Evolutionary conservation across 139 green algal species (phyloP), one percentile per base, ranked within the genome.

Genomic region (Tetradesmus lagerheimii): DNA sequence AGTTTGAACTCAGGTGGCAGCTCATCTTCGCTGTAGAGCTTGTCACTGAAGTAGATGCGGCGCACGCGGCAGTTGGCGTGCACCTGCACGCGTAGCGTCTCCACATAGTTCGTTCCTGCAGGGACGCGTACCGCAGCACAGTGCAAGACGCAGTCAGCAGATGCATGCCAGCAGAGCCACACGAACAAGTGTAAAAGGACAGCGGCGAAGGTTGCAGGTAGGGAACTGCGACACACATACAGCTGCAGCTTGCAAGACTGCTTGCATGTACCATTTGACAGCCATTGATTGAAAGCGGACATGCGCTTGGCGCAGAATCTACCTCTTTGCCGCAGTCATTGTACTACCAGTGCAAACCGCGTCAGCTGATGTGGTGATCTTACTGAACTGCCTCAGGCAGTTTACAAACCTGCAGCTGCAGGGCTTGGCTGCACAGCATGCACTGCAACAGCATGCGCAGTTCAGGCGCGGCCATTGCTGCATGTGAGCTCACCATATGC

Each of bases 21-120:
- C 95, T 99, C 98, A 86, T 99, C 98, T 91, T 99, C 98, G 45
- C 94, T 95, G 93, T 99, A 99, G 9, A 99, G 93, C 20, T 96
- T 92, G 94, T 99, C 88, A 38, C 88, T 91, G 89, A 99, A 99
- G 93, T 99, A 99, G 77, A 99, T 98, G 85, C 97, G 94, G 35
- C 97, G 93, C 43, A 99, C 97, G 86, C 97, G 94, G 93, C 97
- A 99, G 93, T 99, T 99, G 78, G 97, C 97, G 92, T 99, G 97
- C 50, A 99, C 96, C 92, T 98, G 95, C 45, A 99, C 97, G 1
- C 97, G 93, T 84, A 99, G 93, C 9, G 97, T 98, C 95, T 99
- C 97, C 81, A 99, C 95, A 84, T 99, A 99, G 91, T 98, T 98
- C 18, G 97, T 99, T 76, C 97, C 95, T 97, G 90, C 77, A 91